phyloP scores from a whole-genome alignment of 2,329 filamentous ascomycete species.

The Chrysoporthe deuterocubensis region DNA sequence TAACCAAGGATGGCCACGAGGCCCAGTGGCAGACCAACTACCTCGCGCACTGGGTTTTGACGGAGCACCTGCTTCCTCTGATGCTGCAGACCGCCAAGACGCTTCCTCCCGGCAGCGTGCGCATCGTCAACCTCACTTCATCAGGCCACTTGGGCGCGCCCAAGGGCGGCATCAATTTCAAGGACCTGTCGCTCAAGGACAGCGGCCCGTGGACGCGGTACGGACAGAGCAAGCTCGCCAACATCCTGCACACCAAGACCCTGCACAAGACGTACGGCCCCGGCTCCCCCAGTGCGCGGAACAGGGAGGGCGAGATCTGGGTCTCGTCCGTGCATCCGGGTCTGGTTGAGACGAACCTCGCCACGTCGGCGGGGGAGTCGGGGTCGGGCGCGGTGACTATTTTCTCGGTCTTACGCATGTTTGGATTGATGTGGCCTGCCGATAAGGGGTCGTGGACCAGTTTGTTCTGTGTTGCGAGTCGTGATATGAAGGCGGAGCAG shows the following conservation, averaged over 20 bases:
- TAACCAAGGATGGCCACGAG: conserved; percentile 13
- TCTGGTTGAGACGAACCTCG: conserved; percentile 38
- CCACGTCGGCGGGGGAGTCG: neutral
- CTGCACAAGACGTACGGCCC: conserved; percentile 42
- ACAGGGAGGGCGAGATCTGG: conserved; percentile 42
- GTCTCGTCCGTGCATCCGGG: conserved; percentile 45
- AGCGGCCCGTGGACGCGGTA: conserved; percentile 39
- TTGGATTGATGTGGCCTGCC: conserved; percentile 22
- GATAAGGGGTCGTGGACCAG: neutral
- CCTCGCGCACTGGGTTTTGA: conserved; percentile 15
- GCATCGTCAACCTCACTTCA: conserved; percentile 38
- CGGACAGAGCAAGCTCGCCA: conserved; percentile 52
- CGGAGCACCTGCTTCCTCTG: neutral
- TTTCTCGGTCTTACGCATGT: conserved; percentile 14
- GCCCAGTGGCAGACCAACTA: conserved; percentile 18
- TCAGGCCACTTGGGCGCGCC: conserved; percentile 35
- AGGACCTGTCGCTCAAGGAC: conserved; percentile 29
- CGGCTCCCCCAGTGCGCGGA: conserved; percentile 34
- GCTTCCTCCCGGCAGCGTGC: conserved; percentile 32
- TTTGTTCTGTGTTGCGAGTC: neutral
- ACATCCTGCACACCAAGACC: conserved; percentile 46
- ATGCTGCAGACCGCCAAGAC: conserved; percentile 36
- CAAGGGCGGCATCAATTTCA: conserved; percentile 35
- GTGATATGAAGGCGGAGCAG: neutral
- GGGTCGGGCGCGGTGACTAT: neutral